Conservation (phyloP, 257 asterid genomes). For the Solanum lignicaule region DNA sequence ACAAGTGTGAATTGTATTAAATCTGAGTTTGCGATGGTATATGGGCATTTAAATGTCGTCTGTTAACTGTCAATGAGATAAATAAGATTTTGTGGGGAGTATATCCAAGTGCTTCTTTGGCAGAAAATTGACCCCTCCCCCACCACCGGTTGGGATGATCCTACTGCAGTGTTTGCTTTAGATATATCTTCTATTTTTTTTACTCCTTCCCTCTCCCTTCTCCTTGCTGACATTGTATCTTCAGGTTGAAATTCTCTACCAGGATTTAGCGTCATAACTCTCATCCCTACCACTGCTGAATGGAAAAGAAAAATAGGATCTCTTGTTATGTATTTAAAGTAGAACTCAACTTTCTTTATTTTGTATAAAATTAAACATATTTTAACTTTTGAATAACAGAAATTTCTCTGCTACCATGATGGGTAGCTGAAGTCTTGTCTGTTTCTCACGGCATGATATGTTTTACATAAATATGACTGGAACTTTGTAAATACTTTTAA, state of each 20-base stretch:
- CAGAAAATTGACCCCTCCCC: not conserved
- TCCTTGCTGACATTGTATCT: not conserved
- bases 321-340: not conserved
- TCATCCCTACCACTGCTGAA: not conserved
- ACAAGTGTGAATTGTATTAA: not conserved
- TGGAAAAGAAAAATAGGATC: not conserved
- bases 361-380: not conserved
- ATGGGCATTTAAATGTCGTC: not conserved
- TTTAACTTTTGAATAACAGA: not conserved
- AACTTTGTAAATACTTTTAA: not conserved
- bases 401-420: not conserved
- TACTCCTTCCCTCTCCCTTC: not conserved
- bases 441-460: not conserved
- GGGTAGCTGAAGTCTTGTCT: not conserved
- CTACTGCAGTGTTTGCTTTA: not conserved
- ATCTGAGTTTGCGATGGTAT: not conserved
- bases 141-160: not conserved
- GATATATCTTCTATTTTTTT: not conserved
- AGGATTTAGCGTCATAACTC: not conserved
- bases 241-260: not conserved
- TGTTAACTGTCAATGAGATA: not conserved
- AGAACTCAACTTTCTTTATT: not conserved
- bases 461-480: not conserved
- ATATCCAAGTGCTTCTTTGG: not conserved
- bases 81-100: not conserved